Evolutionary conservation across 805 yeast species (phyloP).

Genomic region (Candida easanensis): DNA sequence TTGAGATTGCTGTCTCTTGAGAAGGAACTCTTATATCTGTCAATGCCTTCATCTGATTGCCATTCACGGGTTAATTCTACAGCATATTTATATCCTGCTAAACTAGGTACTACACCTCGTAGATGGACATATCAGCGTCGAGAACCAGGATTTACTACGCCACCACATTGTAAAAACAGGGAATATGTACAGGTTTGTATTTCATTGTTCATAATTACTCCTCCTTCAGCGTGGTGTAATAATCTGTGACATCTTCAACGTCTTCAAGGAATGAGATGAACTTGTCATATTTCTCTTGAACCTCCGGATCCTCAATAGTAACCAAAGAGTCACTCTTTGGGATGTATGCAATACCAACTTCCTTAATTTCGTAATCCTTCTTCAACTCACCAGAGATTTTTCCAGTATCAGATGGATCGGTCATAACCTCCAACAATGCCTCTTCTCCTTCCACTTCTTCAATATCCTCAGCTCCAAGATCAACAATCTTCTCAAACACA

Average conservation of each 20-base stretch:
- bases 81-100: constrained; percentile 8
- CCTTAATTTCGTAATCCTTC: constrained; percentile 54
- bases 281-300: constrained; percentile 49
- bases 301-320: constrained; percentile 51
- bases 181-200: constrained; percentile 5
- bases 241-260: constrained; percentile 79
- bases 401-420: constrained; percentile 64
- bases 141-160: too few relatives aligned
- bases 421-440: constrained; percentile 45
- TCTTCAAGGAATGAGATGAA: constrained; percentile 64
- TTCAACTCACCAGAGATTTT: constrained; percentile 58
- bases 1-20: too few relatives aligned
- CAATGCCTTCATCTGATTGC: background rate
- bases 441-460: constrained; percentile 40
- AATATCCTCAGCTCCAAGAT: constrained; percentile 73
- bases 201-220: background rate
- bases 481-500: constrained; percentile 72
- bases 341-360: constrained; percentile 66
- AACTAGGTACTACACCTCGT: too few relatives aligned
- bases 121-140: too few relatives aligned
- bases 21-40: too few relatives aligned
- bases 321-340: constrained; percentile 62
- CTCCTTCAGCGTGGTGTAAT: constrained; percentile 64
- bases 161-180: too few relatives aligned
- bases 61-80: background rate